These are phyloP conservation scores for Dimocarpus longan DNA, from an alignment of 345 rosid species.

Conservation along the genomic window DNA sequence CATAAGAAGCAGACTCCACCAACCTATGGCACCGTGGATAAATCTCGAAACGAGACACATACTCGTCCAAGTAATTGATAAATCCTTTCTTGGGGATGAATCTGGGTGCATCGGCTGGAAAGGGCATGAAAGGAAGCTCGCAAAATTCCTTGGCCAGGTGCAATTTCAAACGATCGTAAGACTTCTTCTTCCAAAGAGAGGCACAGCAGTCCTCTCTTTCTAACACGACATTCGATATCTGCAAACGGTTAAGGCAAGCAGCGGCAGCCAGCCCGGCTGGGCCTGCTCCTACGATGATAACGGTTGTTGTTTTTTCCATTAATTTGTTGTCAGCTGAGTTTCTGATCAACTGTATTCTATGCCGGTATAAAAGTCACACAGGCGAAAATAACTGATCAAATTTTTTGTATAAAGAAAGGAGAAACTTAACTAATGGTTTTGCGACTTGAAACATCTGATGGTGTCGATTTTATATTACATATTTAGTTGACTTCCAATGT, in stretches of 20 bases:
- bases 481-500: no score
- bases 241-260: slow-evolving; percentile 47
- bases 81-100: slow-evolving; percentile 46
- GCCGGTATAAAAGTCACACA: no score
- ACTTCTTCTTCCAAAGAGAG: slow-evolving; percentile 56
- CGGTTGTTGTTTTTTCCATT: not conserved
- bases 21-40: slow-evolving; percentile 31
- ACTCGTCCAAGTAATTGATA: slow-evolving; percentile 48
- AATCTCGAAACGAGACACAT: slow-evolving; percentile 39
- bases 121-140: slow-evolving; percentile 52
- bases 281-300: slow-evolving; percentile 58
- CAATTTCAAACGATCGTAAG: slow-evolving; percentile 54
- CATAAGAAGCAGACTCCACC: slow-evolving; percentile 30
- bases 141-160: slow-evolving; percentile 59
- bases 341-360: no score
- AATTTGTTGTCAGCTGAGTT: no score
- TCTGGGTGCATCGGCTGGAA: slow-evolving; percentile 36
- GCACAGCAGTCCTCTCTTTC: slow-evolving; percentile 59
- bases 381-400: no score
- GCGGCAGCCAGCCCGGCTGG: slow-evolving; percentile 64
- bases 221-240: slow-evolving; percentile 43
- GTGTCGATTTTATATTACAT: no score
- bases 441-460: no score
- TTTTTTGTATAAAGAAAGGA: no score
- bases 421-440: no score